Conservation (phyloP, 345 rosid genomes). For the Luvunga scandens region DNA sequence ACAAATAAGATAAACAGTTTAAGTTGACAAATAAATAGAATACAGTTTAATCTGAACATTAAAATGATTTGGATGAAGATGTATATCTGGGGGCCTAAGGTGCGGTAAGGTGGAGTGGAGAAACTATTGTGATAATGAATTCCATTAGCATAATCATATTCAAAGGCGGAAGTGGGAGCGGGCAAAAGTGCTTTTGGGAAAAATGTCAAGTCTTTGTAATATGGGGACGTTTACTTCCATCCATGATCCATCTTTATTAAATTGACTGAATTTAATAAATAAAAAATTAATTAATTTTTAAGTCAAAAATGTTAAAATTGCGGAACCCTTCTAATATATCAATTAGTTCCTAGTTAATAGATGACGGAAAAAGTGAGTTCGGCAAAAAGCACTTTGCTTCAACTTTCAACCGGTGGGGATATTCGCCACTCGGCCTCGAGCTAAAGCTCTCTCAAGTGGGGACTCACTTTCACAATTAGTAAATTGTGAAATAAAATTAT, state of each 20-base stretch:
- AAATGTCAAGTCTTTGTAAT: not conserved
- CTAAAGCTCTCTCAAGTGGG: too few relatives aligned
- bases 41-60: not conserved
- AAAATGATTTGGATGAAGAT: not conserved
- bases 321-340: too few relatives aligned
- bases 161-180: conserved; percentile 17
- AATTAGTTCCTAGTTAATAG: too few relatives aligned
- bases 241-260: too few relatives aligned
- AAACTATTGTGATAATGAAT: conserved; percentile 36
- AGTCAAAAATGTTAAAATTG: too few relatives aligned
- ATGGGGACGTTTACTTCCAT: too few relatives aligned
- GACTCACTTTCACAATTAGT: too few relatives aligned
- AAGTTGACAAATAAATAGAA: not conserved
- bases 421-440: too few relatives aligned
- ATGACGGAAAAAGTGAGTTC: not conserved
- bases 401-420: too few relatives aligned
- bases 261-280: too few relatives aligned
- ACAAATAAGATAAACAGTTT: not conserved
- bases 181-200: conserved; percentile 18
- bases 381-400: not conserved
- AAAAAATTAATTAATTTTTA: too few relatives aligned
- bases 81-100: not conserved
- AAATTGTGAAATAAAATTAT: too few relatives aligned
- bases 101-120: conserved; percentile 20
- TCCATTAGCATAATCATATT: conserved; percentile 41